phyloP scores from a whole-genome alignment of 805 yeast species.

The Diddensiella transvaalensis region DNA sequence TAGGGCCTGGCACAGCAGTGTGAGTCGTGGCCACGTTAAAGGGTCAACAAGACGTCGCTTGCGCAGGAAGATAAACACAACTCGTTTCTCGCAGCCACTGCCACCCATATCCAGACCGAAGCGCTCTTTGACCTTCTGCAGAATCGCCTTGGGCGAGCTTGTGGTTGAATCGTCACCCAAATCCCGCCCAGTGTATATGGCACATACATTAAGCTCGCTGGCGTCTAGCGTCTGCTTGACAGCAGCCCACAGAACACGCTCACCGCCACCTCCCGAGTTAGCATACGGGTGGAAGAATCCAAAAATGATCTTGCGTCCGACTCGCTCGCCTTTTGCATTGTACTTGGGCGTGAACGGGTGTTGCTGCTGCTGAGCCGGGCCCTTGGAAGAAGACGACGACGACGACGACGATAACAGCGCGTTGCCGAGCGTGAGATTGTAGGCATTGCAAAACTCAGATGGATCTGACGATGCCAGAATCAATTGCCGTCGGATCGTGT shows the following conservation, averaged over 20 bases:
- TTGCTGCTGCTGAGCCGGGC: neutral
- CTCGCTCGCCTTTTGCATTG: conserved; percentile 18
- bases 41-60: conserved; percentile 63
- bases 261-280: conserved; percentile 98
- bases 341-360: conserved; percentile 10
- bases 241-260: conserved; percentile 93
- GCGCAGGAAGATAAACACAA: conserved; percentile 59
- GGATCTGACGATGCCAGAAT: conserved; percentile 34
- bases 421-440: conserved; percentile 11
- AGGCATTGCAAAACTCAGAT: conserved; percentile 25
- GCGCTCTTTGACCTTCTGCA: conserved; percentile 40
- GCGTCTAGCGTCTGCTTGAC: conserved; percentile 61
- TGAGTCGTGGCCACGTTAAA: conserved; percentile 69
- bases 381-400: too few relatives aligned
- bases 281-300: conserved; percentile 97
- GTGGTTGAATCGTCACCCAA: conserved; percentile 28
- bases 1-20: conserved; percentile 81
- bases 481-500: conserved; percentile 39
- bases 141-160: conserved; percentile 46
- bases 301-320: conserved; percentile 44
- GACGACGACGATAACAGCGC: too few relatives aligned
- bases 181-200: conserved; percentile 60
- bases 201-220: conserved; percentile 50
- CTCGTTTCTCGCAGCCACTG: conserved; percentile 48
- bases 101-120: conserved; percentile 49